These are phyloP conservation scores for Gossypium gossypioides DNA, from an alignment of 441 rosid genomes.

Conservation along the genomic window DNA sequence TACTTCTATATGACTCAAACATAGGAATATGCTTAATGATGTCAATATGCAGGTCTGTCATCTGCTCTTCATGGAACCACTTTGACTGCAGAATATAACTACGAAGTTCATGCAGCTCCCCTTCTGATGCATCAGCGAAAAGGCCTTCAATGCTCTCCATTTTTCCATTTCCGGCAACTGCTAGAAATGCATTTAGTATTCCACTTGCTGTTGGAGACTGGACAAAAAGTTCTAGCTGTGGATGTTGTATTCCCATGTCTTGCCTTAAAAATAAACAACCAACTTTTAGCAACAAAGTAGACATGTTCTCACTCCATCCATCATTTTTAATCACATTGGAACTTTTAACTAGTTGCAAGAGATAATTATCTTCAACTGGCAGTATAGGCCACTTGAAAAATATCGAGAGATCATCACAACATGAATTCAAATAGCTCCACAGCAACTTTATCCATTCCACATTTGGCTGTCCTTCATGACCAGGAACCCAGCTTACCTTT, in stretches of 20 bases:
- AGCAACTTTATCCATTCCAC: slow-evolving; percentile 70
- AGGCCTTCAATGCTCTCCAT: slow-evolving; percentile 48
- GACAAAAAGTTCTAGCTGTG: slow-evolving; percentile 72
- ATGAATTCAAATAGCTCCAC: slow-evolving; percentile 75
- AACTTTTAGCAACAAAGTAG: slow-evolving; percentile 70
- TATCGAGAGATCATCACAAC: slow-evolving; percentile 77
- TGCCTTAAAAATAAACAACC: slow-evolving; percentile 80
- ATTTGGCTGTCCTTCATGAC: slow-evolving; percentile 73
- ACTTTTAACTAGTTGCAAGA: slow-evolving; percentile 63
- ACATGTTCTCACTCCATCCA: slow-evolving; percentile 98
- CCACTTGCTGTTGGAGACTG: slow-evolving; percentile 89
- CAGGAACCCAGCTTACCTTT: slow-evolving; percentile 76
- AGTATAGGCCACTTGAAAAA: slow-evolving; percentile 96
- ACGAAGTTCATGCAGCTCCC: slow-evolving; percentile 82
- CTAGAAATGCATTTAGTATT: slow-evolving; percentile 70
- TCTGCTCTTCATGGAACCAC: slow-evolving; percentile 78
- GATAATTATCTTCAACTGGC: slow-evolving; percentile 69
- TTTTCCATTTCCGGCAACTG: slow-evolving; percentile 46
- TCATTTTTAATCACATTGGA: slow-evolving; percentile 70
- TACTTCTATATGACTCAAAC: slow-evolving; percentile 72
- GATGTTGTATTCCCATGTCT: slow-evolving; percentile 68
- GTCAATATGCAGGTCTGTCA: slow-evolving; percentile 54
- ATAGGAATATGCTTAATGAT: slow-evolving; percentile 78
- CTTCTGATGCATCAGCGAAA: slow-evolving; percentile 63
- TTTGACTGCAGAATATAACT: slow-evolving; percentile 92